Conservation (phyloP, 441 rosid species). For the Croton setiger region DNA sequence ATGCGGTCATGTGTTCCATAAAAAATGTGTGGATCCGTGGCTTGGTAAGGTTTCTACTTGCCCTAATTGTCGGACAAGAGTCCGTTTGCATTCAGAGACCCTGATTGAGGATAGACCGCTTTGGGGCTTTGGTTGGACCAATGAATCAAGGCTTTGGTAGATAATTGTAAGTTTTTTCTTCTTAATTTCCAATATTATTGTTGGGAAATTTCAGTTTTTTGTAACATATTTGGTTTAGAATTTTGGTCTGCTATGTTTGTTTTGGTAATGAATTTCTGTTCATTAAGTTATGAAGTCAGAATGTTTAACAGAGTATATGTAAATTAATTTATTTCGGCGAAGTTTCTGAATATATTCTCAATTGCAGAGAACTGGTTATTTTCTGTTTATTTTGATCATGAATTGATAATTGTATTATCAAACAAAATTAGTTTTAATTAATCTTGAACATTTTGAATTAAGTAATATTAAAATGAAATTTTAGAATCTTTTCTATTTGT, state of each 20-base stretch:
- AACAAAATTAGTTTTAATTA: no score
- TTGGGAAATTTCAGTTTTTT: background rate
- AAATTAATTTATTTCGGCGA: background rate
- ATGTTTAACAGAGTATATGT: background rate
- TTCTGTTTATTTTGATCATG: no score
- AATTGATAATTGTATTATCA: no score
- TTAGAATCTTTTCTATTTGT: no score
- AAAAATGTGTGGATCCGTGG: constrained; percentile 69
- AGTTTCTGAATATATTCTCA: background rate
- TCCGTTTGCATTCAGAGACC: constrained; percentile 23
- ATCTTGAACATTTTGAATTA: no score
- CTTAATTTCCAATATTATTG: background rate
- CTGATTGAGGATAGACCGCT: constrained; percentile 20
- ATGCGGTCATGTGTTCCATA: constrained; percentile 68
- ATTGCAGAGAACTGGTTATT: background rate
- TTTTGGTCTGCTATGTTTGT: background rate
- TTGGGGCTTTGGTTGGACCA: constrained; percentile 31
- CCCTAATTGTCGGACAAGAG: constrained; percentile 53
- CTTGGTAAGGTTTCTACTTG: constrained; percentile 57
- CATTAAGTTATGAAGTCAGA: background rate
- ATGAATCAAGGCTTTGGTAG: constrained; percentile 35
- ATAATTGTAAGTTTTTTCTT: constrained; percentile 24
- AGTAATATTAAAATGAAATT: no score
- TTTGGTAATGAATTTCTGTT: background rate
- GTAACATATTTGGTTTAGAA: background rate